Base-by-base conservation (phyloP, 768 basidiomycete genomes). In the Plicaturopsis crispa region DNA sequence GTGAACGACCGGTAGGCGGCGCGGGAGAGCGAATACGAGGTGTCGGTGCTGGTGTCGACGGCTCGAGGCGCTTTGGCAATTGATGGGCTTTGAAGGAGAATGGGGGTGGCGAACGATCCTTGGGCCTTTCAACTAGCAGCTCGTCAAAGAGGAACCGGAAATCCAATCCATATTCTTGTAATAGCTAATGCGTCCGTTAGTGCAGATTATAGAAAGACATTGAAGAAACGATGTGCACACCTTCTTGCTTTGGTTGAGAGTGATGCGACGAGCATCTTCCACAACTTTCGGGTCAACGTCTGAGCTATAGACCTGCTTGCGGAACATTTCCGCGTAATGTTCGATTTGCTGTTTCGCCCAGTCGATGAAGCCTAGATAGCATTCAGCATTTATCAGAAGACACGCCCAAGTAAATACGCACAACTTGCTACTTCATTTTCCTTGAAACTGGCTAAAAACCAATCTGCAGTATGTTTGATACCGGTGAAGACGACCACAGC, bases 391-490 rank as follows among this genome's bases (percentile, higher is more conserved):
- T 8, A 8, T 28, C 8, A 28, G 26, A 24, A 39, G 22, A 22
- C 36, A 24, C 22, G 3, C 6, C 31, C 18, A 31, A n/a, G 22
- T 17, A 37, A 38, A 34, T 0, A 69, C 88, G 46, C 49, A 94
- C 94, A 75, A 41, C 90, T 93, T 0, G 94, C 84, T 45, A 88
- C 87, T 47, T 91, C 82, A 54, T 96, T 92, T 59, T 97, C 96
- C 58, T 84, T 87, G 62, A 96, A 99, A 40, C 90, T 92, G 1
- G 84, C 82, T 48, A 97, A 67, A 59, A 89, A 99, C 96, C 96
- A 99, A 61, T 99, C 94, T 11, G 89, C 89, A 1, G 93, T 96
- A 53, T 98, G 90, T 56, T 96, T 93, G 56, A 99, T 85, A 1
- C 88, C 81, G 1, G 92, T 96, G 51, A 98, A 98, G 41, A 83